Conservation (phyloP, 805 yeast species). For the Wickerhamiella azyma region DNA sequence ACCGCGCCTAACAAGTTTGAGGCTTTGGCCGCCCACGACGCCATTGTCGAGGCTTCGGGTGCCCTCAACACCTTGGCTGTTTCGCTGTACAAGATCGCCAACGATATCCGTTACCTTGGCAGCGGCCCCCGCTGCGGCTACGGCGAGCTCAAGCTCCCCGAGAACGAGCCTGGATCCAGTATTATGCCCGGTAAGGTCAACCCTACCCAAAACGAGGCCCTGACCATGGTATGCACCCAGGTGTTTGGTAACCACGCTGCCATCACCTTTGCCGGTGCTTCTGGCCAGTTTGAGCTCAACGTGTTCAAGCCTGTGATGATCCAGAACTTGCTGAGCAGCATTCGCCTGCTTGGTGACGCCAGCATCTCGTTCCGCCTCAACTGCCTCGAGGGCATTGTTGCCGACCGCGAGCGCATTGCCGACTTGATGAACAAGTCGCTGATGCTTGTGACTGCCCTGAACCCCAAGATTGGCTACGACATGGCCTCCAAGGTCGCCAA, state of each 20-base stretch:
- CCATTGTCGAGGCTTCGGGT: constrained; percentile 94
- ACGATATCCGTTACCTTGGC: constrained; percentile 95
- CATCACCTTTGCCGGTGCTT: constrained; percentile 94
- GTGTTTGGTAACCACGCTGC: constrained; percentile 94
- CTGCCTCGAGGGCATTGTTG: constrained; percentile 90
- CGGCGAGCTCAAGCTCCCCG: constrained; percentile 90
- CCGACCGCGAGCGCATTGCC: constrained; percentile 75
- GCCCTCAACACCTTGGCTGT: constrained; percentile 91
- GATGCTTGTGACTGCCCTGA: constrained; percentile 96
- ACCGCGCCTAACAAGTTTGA: constrained; percentile 99
- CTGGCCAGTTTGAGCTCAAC: constrained; percentile 96
- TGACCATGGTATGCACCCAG: constrained; percentile 96
- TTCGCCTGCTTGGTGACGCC: constrained; percentile 84
- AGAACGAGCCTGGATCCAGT: constrained; percentile 98
- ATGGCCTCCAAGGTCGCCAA: constrained; percentile 95
- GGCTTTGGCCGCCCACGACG: constrained; percentile 98
- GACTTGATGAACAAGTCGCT: constrained; percentile 85
- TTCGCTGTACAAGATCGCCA: constrained; percentile 89
- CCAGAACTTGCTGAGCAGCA: constrained; percentile 73
- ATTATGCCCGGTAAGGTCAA: constrained; percentile 99
- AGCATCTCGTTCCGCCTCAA: constrained; percentile 76
- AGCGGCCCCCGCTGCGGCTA: constrained; percentile 99
- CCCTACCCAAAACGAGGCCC: constrained; percentile 98
- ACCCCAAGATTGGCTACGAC: constrained; percentile 98
- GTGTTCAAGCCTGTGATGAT: constrained; percentile 96